These are phyloP conservation scores for Funneliformis geosporum DNA, from an alignment of 192 early-diverging fungal species.

Conservation along the genomic window DNA sequence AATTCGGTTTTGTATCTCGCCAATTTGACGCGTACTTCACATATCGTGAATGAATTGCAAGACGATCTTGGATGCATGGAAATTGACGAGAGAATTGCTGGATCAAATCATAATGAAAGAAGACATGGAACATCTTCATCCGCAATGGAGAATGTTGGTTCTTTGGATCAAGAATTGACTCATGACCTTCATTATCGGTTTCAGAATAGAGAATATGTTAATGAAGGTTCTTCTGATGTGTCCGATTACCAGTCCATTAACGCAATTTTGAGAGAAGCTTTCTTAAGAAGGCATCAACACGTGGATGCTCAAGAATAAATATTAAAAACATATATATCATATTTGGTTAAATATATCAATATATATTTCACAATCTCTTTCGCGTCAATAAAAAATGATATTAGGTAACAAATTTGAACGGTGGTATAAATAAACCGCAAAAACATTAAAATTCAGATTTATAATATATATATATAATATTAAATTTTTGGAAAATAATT, in stretches of 20 bases:
- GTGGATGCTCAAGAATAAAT: background rate
- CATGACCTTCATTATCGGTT: background rate
- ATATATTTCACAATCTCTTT: no score
- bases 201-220: background rate
- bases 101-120: background rate
- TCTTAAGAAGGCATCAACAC: background rate
- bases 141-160: background rate
- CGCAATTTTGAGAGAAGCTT: slow-evolving; percentile 14
- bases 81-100: slow-evolving; percentile 3
- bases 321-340: no score
- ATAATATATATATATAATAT: no score
- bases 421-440: no score
- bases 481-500: no score
- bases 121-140: background rate
- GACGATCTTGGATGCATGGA: slow-evolving; percentile 20
- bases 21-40: slow-evolving; percentile 21
- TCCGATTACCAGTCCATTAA: slow-evolving; percentile 3
- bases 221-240: background rate
- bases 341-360: no score
- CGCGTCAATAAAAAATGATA: no score
- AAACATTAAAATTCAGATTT: no score
- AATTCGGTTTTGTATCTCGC: slow-evolving; percentile 25
- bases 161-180: background rate
- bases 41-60: slow-evolving; percentile 23
- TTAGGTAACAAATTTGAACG: no score